phyloP scores from a whole-genome alignment of 331 rosid genomes.

The Malus hybrid region DNA sequence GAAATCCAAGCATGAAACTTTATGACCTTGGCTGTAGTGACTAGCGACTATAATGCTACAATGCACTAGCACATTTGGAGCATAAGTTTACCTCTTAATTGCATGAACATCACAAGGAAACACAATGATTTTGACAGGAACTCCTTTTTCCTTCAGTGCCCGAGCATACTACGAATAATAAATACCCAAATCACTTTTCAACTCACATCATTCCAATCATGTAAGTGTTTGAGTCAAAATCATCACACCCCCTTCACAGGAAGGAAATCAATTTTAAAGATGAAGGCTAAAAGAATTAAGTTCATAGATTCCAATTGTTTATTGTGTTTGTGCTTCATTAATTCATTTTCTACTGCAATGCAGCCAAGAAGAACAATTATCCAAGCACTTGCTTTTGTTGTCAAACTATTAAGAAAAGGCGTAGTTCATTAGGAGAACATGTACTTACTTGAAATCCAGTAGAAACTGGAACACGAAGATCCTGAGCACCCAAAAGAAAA shows the following conservation, averaged over 20 bases:
- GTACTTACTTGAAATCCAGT: constrained; percentile 78
- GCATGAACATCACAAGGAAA: constrained; percentile 77
- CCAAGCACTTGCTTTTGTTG: not conserved
- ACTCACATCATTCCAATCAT: not conserved
- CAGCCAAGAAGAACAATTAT: not conserved
- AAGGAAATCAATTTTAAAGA: not conserved
- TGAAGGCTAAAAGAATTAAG: not conserved
- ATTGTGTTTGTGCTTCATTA: not conserved
- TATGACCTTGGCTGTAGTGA: not conserved
- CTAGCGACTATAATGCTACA: not conserved
- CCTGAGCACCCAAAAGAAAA: constrained; percentile 84
- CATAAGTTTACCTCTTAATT: constrained; percentile 54
- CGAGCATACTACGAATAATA: constrained; percentile 57
- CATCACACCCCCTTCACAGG: not conserved
- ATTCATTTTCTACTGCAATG: not conserved
- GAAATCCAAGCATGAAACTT: not conserved
- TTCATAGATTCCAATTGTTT: not conserved
- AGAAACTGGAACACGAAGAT: constrained; percentile 77
- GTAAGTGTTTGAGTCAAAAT: constrained; percentile 15
- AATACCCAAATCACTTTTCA: not conserved
- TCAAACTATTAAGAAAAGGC: not conserved
- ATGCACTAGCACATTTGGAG: not conserved
- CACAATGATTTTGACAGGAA: constrained; percentile 47
- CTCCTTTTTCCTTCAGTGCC: constrained; percentile 76
- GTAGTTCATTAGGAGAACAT: constrained; percentile 1